These are phyloP conservation scores for Globisporangium mamillatum DNA, from an alignment of 352 stramenopile species.

Conservation along the genomic window DNA sequence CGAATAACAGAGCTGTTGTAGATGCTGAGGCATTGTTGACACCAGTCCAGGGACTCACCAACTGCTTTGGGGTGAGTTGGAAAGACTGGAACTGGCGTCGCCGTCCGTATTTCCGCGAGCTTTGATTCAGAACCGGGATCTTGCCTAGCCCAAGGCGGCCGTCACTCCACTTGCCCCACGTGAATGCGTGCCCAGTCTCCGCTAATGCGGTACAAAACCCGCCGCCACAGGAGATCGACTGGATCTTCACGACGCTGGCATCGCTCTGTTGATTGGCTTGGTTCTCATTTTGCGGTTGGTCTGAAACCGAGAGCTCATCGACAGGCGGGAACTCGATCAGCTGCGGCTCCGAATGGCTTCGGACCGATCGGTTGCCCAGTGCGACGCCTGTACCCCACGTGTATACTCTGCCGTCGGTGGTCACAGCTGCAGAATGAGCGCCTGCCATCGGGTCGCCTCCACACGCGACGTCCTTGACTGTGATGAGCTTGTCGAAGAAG, in stretches of 20 bases:
- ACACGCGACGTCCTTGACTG: constrained; percentile 40
- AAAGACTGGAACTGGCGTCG: constrained; percentile 62
- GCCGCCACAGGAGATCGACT: constrained; percentile 58
- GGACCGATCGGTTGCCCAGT: constrained; percentile 38
- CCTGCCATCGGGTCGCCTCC: constrained; percentile 55
- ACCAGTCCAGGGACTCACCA: neutral
- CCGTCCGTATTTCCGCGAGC: constrained; percentile 30
- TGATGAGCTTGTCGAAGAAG: constrained; percentile 50
- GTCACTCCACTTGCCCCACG: constrained; percentile 79
- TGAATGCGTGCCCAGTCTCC: constrained; percentile 52
- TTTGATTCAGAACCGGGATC: constrained; percentile 50
- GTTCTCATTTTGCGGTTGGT: neutral
- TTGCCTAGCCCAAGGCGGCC: constrained; percentile 66
- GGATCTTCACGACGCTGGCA: constrained; percentile 1
- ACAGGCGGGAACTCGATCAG: constrained; percentile 24
- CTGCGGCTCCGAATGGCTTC: constrained; percentile 37
- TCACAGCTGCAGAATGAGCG: constrained; percentile 68
- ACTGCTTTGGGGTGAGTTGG: constrained; percentile 35
- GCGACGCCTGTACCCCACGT: constrained; percentile 74
- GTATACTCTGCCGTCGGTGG: constrained; percentile 51
- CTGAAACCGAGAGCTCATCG: neutral
- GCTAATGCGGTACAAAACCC: constrained; percentile 78
- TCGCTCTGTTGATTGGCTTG: no score
- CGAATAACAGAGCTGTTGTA: constrained; percentile 11
- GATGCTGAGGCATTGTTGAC: no score